A percentile compares a stretch with the other conserved stretches of the same genome.
phyloP scores from a whole-genome alignment of 768 basidiomycete species.

The Collybia mongolica region DNA sequence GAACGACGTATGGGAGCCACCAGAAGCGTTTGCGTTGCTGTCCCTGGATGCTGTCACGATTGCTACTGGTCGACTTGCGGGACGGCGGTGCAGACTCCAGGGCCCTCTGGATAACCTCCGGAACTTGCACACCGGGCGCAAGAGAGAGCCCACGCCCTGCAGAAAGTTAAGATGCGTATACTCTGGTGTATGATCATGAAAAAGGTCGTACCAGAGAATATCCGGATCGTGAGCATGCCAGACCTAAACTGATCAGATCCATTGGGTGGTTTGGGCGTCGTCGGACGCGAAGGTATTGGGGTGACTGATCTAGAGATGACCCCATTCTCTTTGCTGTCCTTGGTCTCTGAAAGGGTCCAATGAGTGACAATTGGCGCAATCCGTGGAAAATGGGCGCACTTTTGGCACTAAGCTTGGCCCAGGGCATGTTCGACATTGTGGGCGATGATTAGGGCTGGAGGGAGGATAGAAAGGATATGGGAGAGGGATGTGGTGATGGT shows the following conservation, averaged over 20 bases:
- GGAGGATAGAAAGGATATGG: conserved; percentile 7
- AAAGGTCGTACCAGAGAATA: conserved; percentile 76
- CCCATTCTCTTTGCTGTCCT: conserved; percentile 71
- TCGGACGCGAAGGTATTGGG: conserved; percentile 79
- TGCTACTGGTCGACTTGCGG: conserved; percentile 55
- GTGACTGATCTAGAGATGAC: conserved; percentile 76
- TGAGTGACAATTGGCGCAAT: conserved; percentile 3
- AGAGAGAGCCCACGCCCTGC: conserved; percentile 80
- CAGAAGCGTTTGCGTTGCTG: conserved; percentile 75
- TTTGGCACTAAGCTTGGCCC: conserved; percentile 46
- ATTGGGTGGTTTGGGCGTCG: conserved; percentile 63
- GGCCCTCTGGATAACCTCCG: conserved; percentile 82
- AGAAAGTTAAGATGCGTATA: not conserved
- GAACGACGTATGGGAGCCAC: conserved; percentile 97
- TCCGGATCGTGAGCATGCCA: conserved; percentile 93
- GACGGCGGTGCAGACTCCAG: conserved; percentile 59
- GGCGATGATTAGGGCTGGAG: conserved; percentile 3
- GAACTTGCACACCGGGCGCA: conserved; percentile 74
- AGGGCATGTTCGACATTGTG: conserved; percentile 43
- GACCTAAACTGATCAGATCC: conserved; percentile 69
- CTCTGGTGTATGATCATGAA: conserved; percentile 3
- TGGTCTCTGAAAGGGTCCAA: conserved; percentile 44
- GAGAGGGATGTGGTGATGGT: conserved; percentile 11
- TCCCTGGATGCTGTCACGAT: conserved; percentile 83
- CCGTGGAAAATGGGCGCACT: conserved; percentile 27